These are phyloP conservation scores for Carex littledalei DNA, from an alignment of 176 grass and related monocot species.

Conservation along the genomic window DNA sequence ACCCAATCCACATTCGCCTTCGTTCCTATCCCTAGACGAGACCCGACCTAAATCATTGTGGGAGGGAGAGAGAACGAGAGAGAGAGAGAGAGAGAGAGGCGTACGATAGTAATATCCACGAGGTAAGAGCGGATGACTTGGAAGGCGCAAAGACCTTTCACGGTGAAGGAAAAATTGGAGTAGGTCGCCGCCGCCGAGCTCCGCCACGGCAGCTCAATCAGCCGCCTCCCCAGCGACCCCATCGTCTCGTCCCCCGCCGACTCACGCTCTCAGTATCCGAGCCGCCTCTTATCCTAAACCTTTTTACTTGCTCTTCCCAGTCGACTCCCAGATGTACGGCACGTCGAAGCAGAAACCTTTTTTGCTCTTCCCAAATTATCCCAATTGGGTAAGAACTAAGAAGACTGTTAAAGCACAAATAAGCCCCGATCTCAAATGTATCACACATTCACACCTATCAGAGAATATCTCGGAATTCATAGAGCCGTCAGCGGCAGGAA, in stretches of 20 bases:
- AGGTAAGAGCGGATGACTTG: slow-evolving; percentile 38
- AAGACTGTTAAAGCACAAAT: too few relatives aligned
- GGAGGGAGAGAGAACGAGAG: background rate
- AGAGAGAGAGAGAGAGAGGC: background rate
- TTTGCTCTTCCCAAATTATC: too few relatives aligned
- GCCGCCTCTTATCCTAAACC: too few relatives aligned
- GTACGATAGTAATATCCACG: slow-evolving; percentile 24
- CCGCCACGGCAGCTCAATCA: slow-evolving; percentile 48
- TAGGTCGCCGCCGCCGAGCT: slow-evolving; percentile 9
- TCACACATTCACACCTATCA: too few relatives aligned
- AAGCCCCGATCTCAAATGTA: too few relatives aligned
- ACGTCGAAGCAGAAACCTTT: too few relatives aligned
- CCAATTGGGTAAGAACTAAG: too few relatives aligned
- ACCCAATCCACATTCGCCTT: background rate
- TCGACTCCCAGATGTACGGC: too few relatives aligned
- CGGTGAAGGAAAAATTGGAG: slow-evolving; percentile 5
- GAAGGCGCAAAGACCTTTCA: slow-evolving; percentile 41
- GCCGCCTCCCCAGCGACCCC: background rate
- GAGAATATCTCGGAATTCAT: too few relatives aligned
- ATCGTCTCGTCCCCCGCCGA: background rate
- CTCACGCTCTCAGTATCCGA: background rate
- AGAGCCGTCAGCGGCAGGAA: too few relatives aligned
- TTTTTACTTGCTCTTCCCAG: background rate
- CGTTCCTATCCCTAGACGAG: background rate
- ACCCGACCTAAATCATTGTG: background rate